phyloP scores from a whole-genome alignment of 108 stramenopile genomes.

The Cyclotella kingstonii region DNA sequence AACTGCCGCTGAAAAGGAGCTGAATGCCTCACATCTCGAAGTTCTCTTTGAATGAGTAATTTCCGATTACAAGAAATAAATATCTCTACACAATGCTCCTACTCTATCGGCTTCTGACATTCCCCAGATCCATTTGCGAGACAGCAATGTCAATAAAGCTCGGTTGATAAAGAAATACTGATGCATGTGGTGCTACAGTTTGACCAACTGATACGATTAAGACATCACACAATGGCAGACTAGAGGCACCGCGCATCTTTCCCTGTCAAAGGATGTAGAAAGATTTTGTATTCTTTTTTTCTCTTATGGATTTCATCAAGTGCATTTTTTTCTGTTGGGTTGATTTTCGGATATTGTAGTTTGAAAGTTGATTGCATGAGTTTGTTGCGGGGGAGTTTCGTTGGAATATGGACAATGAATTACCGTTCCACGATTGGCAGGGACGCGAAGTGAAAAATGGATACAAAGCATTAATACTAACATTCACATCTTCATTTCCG shows the following conservation, averaged over 20 bases:
- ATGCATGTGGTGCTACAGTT: constrained; percentile 45
- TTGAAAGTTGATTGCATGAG: background rate
- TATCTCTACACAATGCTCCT: constrained; percentile 53
- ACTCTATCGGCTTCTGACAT: background rate
- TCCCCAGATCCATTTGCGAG: constrained; percentile 59
- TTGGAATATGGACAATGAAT: constrained; percentile 38
- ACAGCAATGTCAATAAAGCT: constrained; percentile 23
- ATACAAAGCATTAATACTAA: too few relatives aligned
- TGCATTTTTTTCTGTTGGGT: constrained; percentile 54
- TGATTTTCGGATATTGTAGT: background rate
- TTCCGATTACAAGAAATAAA: constrained; percentile 65
- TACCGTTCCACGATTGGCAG: constrained; percentile 44
- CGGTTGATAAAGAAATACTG: constrained; percentile 74
- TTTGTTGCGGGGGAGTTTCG: background rate
- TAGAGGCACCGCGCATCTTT: constrained; percentile 56
- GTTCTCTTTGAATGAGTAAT: constrained; percentile 41
- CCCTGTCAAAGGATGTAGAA: constrained; percentile 59
- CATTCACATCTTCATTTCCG: background rate
- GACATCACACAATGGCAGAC: constrained; percentile 67
- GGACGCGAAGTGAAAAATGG: constrained; percentile 73
- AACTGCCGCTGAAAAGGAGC: constrained; percentile 65
- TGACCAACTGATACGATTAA: constrained; percentile 65
- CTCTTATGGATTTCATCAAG: constrained; percentile 58
- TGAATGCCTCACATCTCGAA: constrained; percentile 71
- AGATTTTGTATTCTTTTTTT: constrained; percentile 65